Percentiles rank a stretch among this genome's conserved stretches.
phyloP scores from a whole-genome alignment of 805 yeast genomes.

The Phaffomyces antillensis region DNA sequence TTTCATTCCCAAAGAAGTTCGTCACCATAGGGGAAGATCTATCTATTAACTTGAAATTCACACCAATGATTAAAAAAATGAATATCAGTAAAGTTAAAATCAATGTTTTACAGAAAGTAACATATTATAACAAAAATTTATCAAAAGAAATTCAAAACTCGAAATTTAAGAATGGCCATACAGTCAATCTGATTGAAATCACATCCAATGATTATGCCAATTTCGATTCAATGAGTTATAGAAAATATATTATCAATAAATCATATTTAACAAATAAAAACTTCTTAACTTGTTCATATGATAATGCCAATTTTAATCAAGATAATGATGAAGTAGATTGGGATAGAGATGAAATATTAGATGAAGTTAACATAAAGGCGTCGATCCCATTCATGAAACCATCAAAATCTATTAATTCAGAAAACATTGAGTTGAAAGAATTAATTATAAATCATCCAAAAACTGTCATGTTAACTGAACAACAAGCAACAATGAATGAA shows the following conservation, averaged over 20 bases:
- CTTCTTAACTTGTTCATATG: conserved; percentile 49
- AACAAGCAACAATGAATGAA: conserved; percentile 7
- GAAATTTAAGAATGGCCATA: conserved; percentile 35
- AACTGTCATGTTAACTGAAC: conserved; percentile 5
- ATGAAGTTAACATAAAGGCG: conserved; percentile 13
- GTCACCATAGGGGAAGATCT: conserved; percentile 47
- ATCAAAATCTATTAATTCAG: conserved; percentile 4
- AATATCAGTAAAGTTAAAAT: conserved; percentile 56
- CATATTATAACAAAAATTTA: conserved; percentile 49
- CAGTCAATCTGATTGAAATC: conserved; percentile 54
- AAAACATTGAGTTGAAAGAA: conserved; percentile 3
- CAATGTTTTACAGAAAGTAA: conserved; percentile 58
- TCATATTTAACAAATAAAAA: conserved; percentile 53
- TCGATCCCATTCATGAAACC: conserved; percentile 19
- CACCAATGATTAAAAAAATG: conserved; percentile 58
- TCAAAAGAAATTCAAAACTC: conserved; percentile 43
- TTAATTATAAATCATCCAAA: conserved; percentile 3
- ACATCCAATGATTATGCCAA: conserved; percentile 38
- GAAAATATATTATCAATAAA: conserved; percentile 48
- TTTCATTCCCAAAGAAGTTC: conserved; percentile 64
- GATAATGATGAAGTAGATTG: conserved; percentile 23
- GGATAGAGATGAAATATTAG: conserved; percentile 18
- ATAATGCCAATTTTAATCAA: conserved; percentile 18
- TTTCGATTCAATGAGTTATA: conserved; percentile 34
- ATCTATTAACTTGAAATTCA: conserved; percentile 56